Conservation (phyloP, 805 yeast genomes). For the Clavispora phyllophila region DNA sequence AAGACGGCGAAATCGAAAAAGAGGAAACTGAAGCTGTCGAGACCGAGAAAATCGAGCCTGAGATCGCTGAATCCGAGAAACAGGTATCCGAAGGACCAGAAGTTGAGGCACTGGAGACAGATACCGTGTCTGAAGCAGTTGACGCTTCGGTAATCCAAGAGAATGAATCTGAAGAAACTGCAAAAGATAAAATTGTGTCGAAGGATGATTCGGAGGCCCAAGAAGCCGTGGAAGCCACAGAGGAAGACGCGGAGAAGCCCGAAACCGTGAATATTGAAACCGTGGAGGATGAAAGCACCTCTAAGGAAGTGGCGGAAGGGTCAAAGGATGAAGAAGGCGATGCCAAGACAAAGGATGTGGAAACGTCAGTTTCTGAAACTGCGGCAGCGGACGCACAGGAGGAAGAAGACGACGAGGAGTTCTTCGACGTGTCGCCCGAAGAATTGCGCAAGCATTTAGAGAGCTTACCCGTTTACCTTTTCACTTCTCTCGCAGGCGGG, state of each 20-base stretch:
- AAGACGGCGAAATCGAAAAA: no score
- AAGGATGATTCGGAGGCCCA: no score
- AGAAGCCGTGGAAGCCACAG: no score
- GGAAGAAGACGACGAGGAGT: constrained; percentile 15
- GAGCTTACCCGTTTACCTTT: constrained; percentile 64
- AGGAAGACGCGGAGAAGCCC: no score
- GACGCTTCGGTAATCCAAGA: no score
- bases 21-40: no score
- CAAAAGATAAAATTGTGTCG: no score
- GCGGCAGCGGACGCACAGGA: background rate
- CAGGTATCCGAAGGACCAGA: background rate
- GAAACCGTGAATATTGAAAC: no score
- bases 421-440: constrained; percentile 35
- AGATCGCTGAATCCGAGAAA: background rate
- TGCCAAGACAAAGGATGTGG: background rate
- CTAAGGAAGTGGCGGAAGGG: constrained; percentile 1
- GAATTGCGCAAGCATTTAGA: constrained; percentile 40
- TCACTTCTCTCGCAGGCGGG: constrained; percentile 85
- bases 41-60: background rate
- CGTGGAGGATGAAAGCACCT: no score
- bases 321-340: background rate
- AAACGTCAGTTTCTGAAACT: background rate
- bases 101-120: constrained; percentile 1
- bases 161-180: no score
- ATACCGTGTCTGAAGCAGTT: no score